A percentile compares a stretch with the other conserved stretches of the same genome.
These are phyloP conservation scores for Kluyveromyces nonfermentans DNA, from an alignment of 805 yeast species.

Conservation along the genomic window DNA sequence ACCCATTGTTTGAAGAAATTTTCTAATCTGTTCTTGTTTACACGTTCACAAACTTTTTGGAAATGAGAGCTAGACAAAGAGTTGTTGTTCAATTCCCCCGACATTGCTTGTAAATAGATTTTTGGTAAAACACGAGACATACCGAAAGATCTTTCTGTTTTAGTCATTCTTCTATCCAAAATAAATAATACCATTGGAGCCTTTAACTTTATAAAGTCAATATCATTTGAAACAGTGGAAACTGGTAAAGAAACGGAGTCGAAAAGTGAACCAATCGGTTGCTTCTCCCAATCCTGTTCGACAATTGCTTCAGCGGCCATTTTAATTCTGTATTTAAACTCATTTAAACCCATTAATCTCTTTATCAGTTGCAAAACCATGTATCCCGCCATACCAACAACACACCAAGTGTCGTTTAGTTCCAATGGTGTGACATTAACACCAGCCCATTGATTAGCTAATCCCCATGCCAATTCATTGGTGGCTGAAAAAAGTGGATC, in stretches of 20 bases:
- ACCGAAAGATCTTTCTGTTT: conserved; percentile 91
- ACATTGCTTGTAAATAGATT: conserved; percentile 86
- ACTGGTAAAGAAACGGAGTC: conserved; percentile 23
- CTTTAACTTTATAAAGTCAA: conserved; percentile 64
- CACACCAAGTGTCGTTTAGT: conserved; percentile 80
- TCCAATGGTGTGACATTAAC: conserved; percentile 77
- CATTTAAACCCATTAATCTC: conserved; percentile 73
- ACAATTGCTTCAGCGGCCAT: conserved; percentile 56
- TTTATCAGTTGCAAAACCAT: conserved; percentile 70
- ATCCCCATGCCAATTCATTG: conserved; percentile 53
- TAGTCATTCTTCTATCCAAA: conserved; percentile 86
- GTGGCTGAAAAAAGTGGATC: conserved; percentile 73
- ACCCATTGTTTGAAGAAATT: conserved; percentile 91
- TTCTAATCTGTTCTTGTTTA: conserved; percentile 76
- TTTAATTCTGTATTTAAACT: conserved; percentile 64
- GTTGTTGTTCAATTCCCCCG: conserved; percentile 79
- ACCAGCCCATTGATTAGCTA: conserved; percentile 91
- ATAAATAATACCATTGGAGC: conserved; percentile 81
- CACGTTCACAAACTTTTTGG: conserved; percentile 90
- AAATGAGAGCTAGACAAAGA: conserved; percentile 75
- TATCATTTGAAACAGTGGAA: conserved; percentile 33
- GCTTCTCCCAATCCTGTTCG: conserved; percentile 63
- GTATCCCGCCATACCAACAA: conserved; percentile 72
- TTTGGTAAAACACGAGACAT: conserved; percentile 86
- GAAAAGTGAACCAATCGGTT: conserved; percentile 70